Evolutionary conservation across 2,329 filamentous ascomycete species (phyloP).

Genomic region (Hypoxylon sp.): DNA sequence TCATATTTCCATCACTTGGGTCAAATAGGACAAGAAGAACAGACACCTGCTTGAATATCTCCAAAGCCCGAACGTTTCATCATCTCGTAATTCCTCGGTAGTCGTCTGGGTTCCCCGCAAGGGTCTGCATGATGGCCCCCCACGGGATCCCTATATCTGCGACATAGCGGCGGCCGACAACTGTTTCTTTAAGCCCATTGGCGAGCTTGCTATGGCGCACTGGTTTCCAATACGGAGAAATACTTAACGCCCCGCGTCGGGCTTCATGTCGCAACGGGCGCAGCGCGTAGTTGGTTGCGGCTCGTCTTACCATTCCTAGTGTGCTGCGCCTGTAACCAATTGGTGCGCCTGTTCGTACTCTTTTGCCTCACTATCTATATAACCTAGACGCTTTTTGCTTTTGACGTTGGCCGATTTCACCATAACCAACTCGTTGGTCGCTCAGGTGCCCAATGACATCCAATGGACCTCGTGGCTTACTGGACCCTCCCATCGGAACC

Average conservation of each 20-base stretch:
- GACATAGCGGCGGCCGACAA: background rate
- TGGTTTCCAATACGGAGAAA: background rate
- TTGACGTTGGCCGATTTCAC: slow-evolving; percentile 8
- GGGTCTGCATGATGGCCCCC: slow-evolving; percentile 6
- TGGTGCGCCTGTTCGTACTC: background rate
- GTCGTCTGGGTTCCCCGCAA: slow-evolving; percentile 10
- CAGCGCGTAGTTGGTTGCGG: slow-evolving; percentile 11
- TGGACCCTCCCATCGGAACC: slow-evolving; percentile 35
- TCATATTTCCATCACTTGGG: background rate
- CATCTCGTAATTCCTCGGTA: background rate
- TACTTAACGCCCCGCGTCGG: background rate
- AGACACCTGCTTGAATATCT: slow-evolving; percentile 2
- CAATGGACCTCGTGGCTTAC: slow-evolving; percentile 18
- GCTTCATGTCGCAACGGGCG: slow-evolving; percentile 7
- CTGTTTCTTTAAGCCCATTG: slow-evolving; percentile 1
- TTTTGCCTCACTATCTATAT: background rate
- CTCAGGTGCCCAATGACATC: slow-evolving; percentile 7
- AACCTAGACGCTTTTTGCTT: slow-evolving; percentile 8
- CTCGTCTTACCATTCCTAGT: slow-evolving; percentile 4
- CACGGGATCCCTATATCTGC: slow-evolving; percentile 12
- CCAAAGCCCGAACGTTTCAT: background rate
- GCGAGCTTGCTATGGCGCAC: background rate
- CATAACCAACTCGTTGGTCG: slow-evolving; percentile 4
- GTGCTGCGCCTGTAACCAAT: slow-evolving; percentile 3
- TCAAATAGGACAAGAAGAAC: background rate